Base-by-base conservation (phyloP, 2,329 filamentous ascomycete species). In the Biscogniauxia sp. region DNA sequence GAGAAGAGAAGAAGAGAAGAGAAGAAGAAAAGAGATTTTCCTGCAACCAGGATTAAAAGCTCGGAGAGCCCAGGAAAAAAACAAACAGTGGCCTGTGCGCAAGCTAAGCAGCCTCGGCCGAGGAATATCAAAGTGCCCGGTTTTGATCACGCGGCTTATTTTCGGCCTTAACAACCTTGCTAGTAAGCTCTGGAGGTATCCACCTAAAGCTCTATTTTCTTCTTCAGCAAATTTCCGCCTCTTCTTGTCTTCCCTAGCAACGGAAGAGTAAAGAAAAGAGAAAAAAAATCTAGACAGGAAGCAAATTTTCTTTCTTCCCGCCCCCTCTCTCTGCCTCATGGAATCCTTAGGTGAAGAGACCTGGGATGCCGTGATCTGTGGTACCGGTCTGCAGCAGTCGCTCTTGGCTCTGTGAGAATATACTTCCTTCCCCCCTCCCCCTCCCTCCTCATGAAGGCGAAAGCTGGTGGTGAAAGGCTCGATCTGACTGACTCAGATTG, bases 321-420 rank as follows among this genome's bases (percentile, higher is more conserved):
- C 76, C 7, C 28, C 28, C 5, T 23, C 65, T 68, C 54, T 56
- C 65, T 76, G 32, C 37, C 13, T 65, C 68, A 93, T 93, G 90
- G 90, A 93, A 78, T 87, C 87, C 66, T 80, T 93, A 68, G 82
- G 83, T 75, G 89, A 92, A 63, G 89, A 88, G 69, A 79, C 83
- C 64, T 94, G 90, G 90, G 90, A 94, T 81, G 86, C 90, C 71
- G 82, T 92, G 69, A 91, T 94, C 76, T 86, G 86, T 72, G 90
- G 91, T 72, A 93, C 91, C 68, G 90, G 90, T 70, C 79, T 93
- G 72, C 84, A 88, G 73, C 89, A 93, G 79, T 92, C 90, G 66
- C 84, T 94, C 69, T 83, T 94, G 74, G 90, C 90, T 75, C 81
- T 93, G 90, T 93, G 81, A 84, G 84, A 66, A 59, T 72, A 49